Base-by-base conservation (phyloP, 2,329 filamentous ascomycete genomes). In the Ramularia collo-cygni region DNA sequence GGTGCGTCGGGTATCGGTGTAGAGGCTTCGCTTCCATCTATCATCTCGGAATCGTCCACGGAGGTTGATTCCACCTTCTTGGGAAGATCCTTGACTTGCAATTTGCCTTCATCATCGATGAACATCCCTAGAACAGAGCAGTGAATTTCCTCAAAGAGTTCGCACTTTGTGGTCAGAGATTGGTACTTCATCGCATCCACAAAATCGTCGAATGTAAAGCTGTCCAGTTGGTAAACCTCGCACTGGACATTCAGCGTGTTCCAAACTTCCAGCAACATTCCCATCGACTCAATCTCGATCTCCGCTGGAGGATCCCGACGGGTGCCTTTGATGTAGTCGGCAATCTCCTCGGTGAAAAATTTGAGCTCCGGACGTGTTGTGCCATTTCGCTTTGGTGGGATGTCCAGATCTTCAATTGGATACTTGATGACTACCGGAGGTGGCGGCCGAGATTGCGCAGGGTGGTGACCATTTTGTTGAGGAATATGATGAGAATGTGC, bases 221-320 rank as follows among this genome's bases (percentile, higher is more conserved):
- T 96, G 62, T 98, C 92, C 17, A 98, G 73, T 56, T 86, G 79
- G 58, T 94, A 94, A 13, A 95, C 83, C 56, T 95, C 87, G 58
- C 88, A 94, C 59, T 95, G 95, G n/a, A 98, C 90, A 56, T 95
- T 98, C 24, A 98, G 72, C 0, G 89, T 95, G 54, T 95, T 88
- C 92, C 92, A 98, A 0, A 85, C 86, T 64, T 95, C 90, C 16
- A 98, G 67, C 12, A 96, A 68, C 2, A 79, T 75, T 0, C 89
- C 88, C n/a, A 95, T 77, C 3, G 87, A 90, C 53, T 83, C 79
- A 78, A 90, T 92, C 14, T 81, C 68, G 38, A 96, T 79, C 28
- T 80, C 77, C 30, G 56, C 60, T 14, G 28, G 16, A 15, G 36
- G 16, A 17, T 56, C 49, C 19, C 74, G 70, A 38, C 71, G 68